Base-by-base conservation (phyloP, 2,329 filamentous ascomycete genomes). In the Intubia oerlemansii region DNA sequence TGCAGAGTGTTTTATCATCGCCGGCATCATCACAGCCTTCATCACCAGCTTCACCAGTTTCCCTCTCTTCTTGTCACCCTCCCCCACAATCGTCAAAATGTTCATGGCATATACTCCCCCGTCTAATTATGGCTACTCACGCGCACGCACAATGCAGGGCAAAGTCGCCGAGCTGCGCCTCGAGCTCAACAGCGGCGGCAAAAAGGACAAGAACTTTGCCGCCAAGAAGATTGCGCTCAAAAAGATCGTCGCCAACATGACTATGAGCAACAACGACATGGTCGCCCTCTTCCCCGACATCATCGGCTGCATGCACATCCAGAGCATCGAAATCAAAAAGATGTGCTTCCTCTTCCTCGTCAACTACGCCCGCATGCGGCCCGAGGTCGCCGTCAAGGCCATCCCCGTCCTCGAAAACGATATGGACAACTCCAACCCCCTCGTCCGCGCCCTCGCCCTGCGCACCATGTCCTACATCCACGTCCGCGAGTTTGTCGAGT, bases 241-340 rank as follows among this genome's bases (percentile, higher is more conserved):
- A 66, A 93, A 93, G 64, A 95, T 98, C 41, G 88, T 98, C 42
- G 88, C 88, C 49, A 98, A 98, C 50, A 98, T 98, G 88, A 98
- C 88, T 39, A 98, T 98, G 88, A 95, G 85, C 66, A 98, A 98
- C 56, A 98, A 95, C 47, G 88, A 98, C 52, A 98, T 98, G 88
- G 77, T 95, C 31, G 82, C 81, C 22, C 60, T 98, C 29, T 98
- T 98, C 42, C 82, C 85, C 12, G 88, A 98, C 47, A 77, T 98
- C 34, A 79, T 98, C 41, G 72, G 62, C 37, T 95, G 85, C 59
- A 98, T 98, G 88, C 71, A 79, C 42, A 79, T 98, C 36, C 76
- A 74, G 29, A 91, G 78, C 43, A 57, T 98, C 49, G 88, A 98
- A 54, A 93, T 98, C 54, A 98, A 98, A 66, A 98, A 98, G 63